A percentile compares a stretch with the other conserved stretches of the same genome.
Evolutionary conservation across 768 basidiomycete genomes (phyloP).

Genomic region (Cyathus striatus): DNA sequence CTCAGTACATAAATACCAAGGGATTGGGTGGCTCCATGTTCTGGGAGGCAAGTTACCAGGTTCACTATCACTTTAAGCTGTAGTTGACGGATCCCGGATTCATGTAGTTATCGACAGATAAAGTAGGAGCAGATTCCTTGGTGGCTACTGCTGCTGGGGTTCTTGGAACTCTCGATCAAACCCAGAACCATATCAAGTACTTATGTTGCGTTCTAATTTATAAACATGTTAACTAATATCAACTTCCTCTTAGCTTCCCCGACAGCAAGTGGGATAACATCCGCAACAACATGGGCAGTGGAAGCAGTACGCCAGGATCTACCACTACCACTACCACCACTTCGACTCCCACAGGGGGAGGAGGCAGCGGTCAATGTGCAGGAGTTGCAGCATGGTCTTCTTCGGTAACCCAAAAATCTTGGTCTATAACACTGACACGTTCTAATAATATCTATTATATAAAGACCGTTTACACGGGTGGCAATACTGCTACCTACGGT

Average conservation of each 20-base stretch:
- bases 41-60: slow-evolving; percentile 56
- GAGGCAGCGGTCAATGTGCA: slow-evolving; percentile 29
- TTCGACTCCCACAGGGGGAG: slow-evolving; percentile 14
- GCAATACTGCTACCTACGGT: slow-evolving; percentile 42
- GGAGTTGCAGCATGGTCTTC: slow-evolving; percentile 46
- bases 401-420: slow-evolving; percentile 16
- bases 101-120: slow-evolving; percentile 53
- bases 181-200: slow-evolving; percentile 60
- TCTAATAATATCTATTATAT: too few relatives aligned
- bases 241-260: slow-evolving; percentile 40
- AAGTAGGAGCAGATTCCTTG: slow-evolving; percentile 52
- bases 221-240: background rate
- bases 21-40: slow-evolving; percentile 70
- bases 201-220: slow-evolving; percentile 7
- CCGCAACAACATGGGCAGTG: slow-evolving; percentile 51
- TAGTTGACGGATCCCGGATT: background rate
- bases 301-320: slow-evolving; percentile 10
- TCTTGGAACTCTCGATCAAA: slow-evolving; percentile 53
- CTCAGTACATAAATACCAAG: slow-evolving; percentile 56
- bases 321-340: slow-evolving; percentile 11
- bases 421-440: background rate
- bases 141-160: slow-evolving; percentile 42
- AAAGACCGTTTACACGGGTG: slow-evolving; percentile 41
- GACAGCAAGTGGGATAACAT: slow-evolving; percentile 72
- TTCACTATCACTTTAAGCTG: slow-evolving; percentile 1